A percentile compares a stretch with the other conserved stretches of the same genome.
These are phyloP conservation scores for Monosporascus sp. DNA, from an alignment of 2,329 filamentous ascomycete genomes.

Conservation along the genomic window DNA sequence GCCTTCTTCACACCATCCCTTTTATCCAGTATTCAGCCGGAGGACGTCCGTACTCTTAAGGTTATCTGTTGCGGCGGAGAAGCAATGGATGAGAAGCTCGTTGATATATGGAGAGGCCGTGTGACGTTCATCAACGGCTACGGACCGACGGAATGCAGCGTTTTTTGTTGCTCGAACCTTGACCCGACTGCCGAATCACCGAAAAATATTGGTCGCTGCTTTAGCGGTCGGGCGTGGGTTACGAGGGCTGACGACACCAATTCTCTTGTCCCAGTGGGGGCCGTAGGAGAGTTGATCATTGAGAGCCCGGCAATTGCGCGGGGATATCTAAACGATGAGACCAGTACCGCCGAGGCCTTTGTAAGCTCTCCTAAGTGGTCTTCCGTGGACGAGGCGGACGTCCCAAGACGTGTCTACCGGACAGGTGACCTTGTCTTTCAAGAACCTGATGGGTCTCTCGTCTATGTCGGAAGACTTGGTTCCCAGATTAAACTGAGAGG, in stretches of 20 bases:
- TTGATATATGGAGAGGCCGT: background rate
- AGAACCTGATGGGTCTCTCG: conserved; percentile 25
- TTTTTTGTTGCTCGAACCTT: background rate
- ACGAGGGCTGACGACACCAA: background rate
- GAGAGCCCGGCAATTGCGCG: background rate
- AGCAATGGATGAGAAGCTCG: background rate
- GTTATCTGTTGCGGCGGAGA: background rate
- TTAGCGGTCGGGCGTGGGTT: background rate
- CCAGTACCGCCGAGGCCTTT: background rate
- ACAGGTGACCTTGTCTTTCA: conserved; percentile 35
- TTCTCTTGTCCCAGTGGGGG: background rate
- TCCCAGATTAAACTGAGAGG: conserved; percentile 49
- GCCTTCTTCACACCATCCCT: background rate
- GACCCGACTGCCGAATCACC: background rate
- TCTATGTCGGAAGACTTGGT: conserved; percentile 42
- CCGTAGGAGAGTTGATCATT: background rate
- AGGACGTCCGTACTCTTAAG: background rate
- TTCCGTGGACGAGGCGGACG: background rate
- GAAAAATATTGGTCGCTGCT: background rate
- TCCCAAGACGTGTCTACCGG: conserved; percentile 27
- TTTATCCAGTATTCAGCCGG: background rate
- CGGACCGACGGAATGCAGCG: background rate
- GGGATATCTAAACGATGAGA: background rate
- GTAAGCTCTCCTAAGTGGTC: background rate
- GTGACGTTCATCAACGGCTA: background rate